Evolutionary conservation across 768 basidiomycete genomes (phyloP).

Genomic region (Tricholoma terreum): DNA sequence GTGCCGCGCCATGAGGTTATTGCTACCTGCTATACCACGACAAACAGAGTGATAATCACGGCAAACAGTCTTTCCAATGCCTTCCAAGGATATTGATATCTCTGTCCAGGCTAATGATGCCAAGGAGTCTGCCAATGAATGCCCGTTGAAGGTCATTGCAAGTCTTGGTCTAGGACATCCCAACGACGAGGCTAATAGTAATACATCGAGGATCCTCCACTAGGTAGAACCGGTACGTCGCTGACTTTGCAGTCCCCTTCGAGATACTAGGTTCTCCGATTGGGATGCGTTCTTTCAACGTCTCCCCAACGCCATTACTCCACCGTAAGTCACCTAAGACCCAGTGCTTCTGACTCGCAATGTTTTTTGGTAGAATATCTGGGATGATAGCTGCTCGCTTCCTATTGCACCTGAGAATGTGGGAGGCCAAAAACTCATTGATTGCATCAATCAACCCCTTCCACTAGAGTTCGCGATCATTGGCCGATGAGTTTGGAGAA

Average conservation of each 20-base stretch:
- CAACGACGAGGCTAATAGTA: too few species aligned
- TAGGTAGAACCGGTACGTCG: neutral
- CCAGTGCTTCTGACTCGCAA: too few species aligned
- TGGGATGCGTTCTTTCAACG: neutral
- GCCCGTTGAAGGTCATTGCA: too few species aligned
- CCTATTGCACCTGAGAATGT: constrained; percentile 13
- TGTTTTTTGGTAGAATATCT: constrained; percentile 8
- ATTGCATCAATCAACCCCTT: neutral
- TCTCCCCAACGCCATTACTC: neutral
- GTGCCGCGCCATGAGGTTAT: too few species aligned
- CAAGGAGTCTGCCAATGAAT: too few species aligned
- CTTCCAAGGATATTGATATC: too few species aligned
- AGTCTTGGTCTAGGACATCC: too few species aligned
- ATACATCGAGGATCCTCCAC: too few species aligned
- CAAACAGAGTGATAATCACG: too few species aligned
- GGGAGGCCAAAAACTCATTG: constrained; percentile 9
- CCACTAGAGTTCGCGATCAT: constrained; percentile 5
- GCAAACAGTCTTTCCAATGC: too few species aligned
- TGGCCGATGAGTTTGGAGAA: neutral
- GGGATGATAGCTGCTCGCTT: constrained; percentile 16
- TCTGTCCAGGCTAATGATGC: too few species aligned
- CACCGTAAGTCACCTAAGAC: neutral
- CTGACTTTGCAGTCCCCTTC: neutral
- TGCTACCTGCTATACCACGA: too few species aligned
- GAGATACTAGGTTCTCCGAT: neutral